Conservation (phyloP, 1,139 yeast species). For the Hemisphaericaspora xylanilytica region DNA sequence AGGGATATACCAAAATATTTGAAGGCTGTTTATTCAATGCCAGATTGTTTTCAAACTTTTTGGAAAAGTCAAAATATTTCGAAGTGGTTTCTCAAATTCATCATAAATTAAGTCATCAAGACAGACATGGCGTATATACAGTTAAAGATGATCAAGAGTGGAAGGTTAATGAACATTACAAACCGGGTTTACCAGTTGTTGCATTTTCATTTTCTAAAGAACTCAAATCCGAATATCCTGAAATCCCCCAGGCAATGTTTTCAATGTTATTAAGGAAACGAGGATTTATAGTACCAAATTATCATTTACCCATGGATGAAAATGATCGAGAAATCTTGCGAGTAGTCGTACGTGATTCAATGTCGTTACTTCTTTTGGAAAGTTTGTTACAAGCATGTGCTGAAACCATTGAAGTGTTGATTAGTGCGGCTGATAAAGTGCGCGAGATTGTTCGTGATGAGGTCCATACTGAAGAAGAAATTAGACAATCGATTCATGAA, state of each 20-base stretch:
- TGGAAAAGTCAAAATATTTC: conserved; percentile 65
- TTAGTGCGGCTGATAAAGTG: conserved; percentile 33
- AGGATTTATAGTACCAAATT: conserved; percentile 90
- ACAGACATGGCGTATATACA: conserved; percentile 22
- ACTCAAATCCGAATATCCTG: conserved; percentile 62
- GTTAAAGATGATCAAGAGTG: conserved; percentile 9
- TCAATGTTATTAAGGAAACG: conserved; percentile 72
- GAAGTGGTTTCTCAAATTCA: conserved; percentile 80
- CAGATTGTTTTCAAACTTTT: conserved; percentile 60
- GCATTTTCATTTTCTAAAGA: conserved; percentile 71
- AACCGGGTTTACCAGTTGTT: conserved; percentile 86
- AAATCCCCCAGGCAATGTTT: conserved; percentile 79
- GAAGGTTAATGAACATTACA: conserved; percentile 40
- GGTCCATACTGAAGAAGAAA: conserved; percentile 18
- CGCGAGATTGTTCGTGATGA: conserved; percentile 18
- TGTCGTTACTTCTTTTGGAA: conserved; percentile 71
- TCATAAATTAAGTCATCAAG: conserved; percentile 35
- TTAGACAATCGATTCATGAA: conserved; percentile 26
- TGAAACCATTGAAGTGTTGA: conserved; percentile 53
- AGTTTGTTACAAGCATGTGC: conserved; percentile 67
- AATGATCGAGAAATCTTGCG: conserved; percentile 66
- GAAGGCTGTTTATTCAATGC: conserved; percentile 66
- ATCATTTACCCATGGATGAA: conserved; percentile 69
- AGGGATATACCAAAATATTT: conserved; percentile 67
- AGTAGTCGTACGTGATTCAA: conserved; percentile 75